phyloP scores from a whole-genome alignment of 2,329 filamentous ascomycete species.

The Stylonectria norvegica region DNA sequence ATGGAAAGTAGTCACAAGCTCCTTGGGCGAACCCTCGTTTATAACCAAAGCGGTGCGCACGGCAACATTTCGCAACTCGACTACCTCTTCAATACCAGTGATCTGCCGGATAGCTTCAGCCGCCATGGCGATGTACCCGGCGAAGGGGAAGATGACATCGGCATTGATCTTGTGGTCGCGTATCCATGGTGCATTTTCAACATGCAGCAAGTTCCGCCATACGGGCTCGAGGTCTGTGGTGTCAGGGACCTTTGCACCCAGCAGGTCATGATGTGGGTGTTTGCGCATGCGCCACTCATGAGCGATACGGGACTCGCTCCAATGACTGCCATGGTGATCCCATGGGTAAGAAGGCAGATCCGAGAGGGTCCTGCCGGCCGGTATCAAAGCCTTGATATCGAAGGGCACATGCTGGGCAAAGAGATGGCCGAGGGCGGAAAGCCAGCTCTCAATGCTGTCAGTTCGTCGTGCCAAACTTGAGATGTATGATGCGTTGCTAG shows the following conservation, averaged over 20 bases:
- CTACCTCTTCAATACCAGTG: too few relatives aligned
- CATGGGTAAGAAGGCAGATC: background rate
- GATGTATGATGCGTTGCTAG: constrained; percentile 13
- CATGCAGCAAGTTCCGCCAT: constrained; percentile 21
- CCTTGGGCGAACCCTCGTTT: constrained; percentile 24
- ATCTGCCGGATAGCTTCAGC: constrained; percentile 21
- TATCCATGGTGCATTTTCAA: constrained; percentile 35
- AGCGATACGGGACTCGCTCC: constrained; percentile 28
- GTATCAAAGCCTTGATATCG: background rate
- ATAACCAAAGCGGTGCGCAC: constrained; percentile 31
- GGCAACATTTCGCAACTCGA: constrained; percentile 30
- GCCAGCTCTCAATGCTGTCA: constrained; percentile 2
- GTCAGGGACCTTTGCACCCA: constrained; percentile 16
- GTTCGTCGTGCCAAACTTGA: constrained; percentile 23
- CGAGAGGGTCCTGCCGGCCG: background rate
- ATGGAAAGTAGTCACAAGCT: constrained; percentile 31
- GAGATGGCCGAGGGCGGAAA: background rate
- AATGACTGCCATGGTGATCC: background rate
- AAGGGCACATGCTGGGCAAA: background rate
- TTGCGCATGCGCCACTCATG: constrained; percentile 31
- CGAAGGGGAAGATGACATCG: constrained; percentile 40
- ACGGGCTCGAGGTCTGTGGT: constrained; percentile 10
- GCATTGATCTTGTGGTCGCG: constrained; percentile 43
- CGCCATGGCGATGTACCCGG: constrained; percentile 34
- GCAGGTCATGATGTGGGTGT: constrained; percentile 37